Evolutionary conservation across 2,329 filamentous ascomycete genomes (phyloP), one percentile per base, ranked within the genome.

Genomic region (Colletotrichum godetiae): DNA sequence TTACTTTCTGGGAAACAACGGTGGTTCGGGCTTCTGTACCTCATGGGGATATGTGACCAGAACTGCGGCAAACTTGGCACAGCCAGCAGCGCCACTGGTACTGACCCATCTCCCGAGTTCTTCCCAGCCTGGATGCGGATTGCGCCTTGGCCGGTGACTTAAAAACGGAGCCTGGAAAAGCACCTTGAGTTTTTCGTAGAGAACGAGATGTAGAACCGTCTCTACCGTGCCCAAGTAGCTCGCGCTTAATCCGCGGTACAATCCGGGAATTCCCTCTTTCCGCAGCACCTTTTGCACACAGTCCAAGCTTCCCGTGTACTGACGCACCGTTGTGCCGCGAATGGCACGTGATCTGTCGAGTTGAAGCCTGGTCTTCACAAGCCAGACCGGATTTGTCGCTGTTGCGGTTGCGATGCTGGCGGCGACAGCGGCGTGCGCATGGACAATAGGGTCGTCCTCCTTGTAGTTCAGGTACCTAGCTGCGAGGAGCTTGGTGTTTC

Each of bases 301-400:
- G 79, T 94, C 92, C 78, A 90, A 85, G 24, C 91, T 92, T 77
- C 92, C 93, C 80, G 87, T 89, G 80, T 94, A 94, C 77, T 89
- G 88, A 65, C 91, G 84, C 15, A 82, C 84, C n/a, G 12, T 49
- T 13, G 12, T n/a, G 13, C 46, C 46, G 13, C n/a, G 12, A 49
- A 19, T 49, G 12, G 46, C 46, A n/a, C 46, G 46, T 49, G 46
- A 49, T 49, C n/a, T 49, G 46, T 49, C 46, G 4, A 49, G 46
- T 49, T 53, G 49, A n/a, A 94, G 79, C 57, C 92, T 84, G 35
- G 92, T 94, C 83, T 94, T 94, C 67, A 94, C 89, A 27, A 94
- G 84, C 92, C 92, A 94, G 76, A 94, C 93, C 0, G 92, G 92
- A 80, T 94, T 94, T 31, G 92, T 94, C 22, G 89, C 90, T 0